A percentile compares a stretch with the other conserved stretches of the same genome.
Conservation (phyloP, 257 asterid species). For the Ballota nigra region DNA sequence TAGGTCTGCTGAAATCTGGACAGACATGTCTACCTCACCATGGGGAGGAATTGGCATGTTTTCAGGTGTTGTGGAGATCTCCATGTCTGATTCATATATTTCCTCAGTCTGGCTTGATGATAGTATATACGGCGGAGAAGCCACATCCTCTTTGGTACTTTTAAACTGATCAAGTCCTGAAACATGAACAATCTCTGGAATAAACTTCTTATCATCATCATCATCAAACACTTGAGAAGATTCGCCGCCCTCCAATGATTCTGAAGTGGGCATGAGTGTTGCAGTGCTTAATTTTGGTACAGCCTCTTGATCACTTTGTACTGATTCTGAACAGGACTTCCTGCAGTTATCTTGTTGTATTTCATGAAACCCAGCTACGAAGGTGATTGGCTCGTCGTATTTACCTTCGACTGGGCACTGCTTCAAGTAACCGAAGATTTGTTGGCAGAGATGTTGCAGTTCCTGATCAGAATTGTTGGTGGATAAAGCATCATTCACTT, state of each 20-base stretch:
- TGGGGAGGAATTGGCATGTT: no score
- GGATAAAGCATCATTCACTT: neutral
- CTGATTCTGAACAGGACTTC: no score
- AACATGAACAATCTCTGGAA: neutral
- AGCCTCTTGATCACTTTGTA: no score
- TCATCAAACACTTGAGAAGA: conserved; percentile 7
- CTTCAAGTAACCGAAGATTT: neutral
- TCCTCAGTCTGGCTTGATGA: no score
- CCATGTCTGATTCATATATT: neutral
- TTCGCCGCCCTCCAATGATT: neutral
- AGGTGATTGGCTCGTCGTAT: neutral
- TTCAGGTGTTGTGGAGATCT: no score
- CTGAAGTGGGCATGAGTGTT: no score
- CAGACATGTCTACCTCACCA: neutral
- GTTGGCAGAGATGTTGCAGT: neutral
- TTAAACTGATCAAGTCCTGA: neutral
- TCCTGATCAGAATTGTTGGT: neutral
- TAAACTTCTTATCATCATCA: no score
- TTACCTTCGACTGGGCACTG: neutral
- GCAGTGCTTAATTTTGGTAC: no score
- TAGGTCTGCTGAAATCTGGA: neutral
- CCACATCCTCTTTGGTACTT: neutral
- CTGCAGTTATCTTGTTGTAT: neutral
- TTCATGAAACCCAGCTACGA: neutral
- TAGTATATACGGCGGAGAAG: no score